phyloP scores from a whole-genome alignment of 164 flowering plant species.

The Nymphaea thermarum region DNA sequence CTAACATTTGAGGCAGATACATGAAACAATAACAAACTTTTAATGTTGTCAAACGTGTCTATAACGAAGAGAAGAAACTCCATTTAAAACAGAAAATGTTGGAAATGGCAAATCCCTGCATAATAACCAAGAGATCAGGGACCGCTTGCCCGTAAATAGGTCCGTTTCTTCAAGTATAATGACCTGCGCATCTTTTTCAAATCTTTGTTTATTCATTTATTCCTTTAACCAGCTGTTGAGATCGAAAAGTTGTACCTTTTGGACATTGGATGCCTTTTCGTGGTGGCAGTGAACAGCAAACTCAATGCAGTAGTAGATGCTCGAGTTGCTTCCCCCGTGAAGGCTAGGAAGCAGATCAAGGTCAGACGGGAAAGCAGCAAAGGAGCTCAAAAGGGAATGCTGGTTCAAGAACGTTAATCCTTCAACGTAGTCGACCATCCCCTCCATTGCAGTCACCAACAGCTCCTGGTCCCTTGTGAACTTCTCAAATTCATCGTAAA shows the following conservation, averaged over 20 bases:
- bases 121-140: no score
- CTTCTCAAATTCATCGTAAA: slow-evolving; percentile 21
- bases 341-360: slow-evolving; percentile 9
- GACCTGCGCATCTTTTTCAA: no score
- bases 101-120: no score
- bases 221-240: no score
- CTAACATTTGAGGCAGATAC: no score
- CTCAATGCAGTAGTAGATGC: slow-evolving; percentile 23
- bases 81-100: no score
- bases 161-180: no score
- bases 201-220: no score
- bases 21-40: no score
- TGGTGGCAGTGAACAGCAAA: slow-evolving; percentile 21
- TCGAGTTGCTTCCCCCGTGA: slow-evolving; percentile 5
- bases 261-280: slow-evolving; percentile 9
- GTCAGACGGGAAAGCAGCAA: slow-evolving; percentile 16
- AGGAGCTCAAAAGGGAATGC: slow-evolving; percentile 13
- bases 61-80: no score
- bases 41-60: no score
- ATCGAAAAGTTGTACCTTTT: slow-evolving; percentile 8
- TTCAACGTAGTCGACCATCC: slow-evolving; percentile 24
- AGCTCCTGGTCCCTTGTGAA: slow-evolving; percentile 23
- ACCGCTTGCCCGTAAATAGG: no score
- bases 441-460: slow-evolving; percentile 15
- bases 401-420: slow-evolving; percentile 21